A percentile compares a stretch with the other conserved stretches of the same genome.
phyloP scores from a whole-genome alignment of 2,329 filamentous ascomycete genomes.

The Penicillium occitanis region DNA sequence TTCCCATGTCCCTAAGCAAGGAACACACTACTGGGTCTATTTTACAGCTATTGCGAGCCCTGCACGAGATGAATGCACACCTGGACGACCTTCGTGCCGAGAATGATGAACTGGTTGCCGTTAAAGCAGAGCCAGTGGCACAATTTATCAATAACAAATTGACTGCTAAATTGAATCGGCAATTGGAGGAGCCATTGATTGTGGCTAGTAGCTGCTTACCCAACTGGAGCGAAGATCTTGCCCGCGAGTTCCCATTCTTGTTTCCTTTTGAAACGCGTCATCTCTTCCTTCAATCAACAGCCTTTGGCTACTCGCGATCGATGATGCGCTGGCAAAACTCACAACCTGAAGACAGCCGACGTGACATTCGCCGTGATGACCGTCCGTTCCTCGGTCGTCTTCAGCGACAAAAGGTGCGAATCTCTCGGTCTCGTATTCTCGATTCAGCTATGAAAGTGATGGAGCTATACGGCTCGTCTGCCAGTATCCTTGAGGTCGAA shows the following conservation, averaged over 20 bases:
- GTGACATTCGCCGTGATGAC: slow-evolving; percentile 81
- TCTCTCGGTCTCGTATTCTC: slow-evolving; percentile 88
- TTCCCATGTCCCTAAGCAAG: slow-evolving; percentile 78
- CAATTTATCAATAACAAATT: slow-evolving; percentile 99
- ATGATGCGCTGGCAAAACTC: slow-evolving; percentile 98
- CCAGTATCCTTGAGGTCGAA: slow-evolving; percentile 93
- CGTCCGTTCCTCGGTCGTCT: slow-evolving; percentile 86
- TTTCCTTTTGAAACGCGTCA: slow-evolving; percentile 98
- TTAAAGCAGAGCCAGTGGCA: slow-evolving; percentile 78
- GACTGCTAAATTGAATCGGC: slow-evolving; percentile 94
- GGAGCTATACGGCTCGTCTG: slow-evolving; percentile 96
- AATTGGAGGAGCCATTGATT: slow-evolving; percentile 93
- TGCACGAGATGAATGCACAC: slow-evolving; percentile 91
- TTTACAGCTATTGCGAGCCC: slow-evolving; percentile 78
- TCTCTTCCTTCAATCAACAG: slow-evolving; percentile 94
- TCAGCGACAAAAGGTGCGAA: slow-evolving; percentile 96
- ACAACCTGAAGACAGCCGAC: slow-evolving; percentile 76
- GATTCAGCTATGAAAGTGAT: slow-evolving; percentile 98
- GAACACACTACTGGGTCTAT: slow-evolving; percentile 85
- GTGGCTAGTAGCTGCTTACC: slow-evolving; percentile 96
- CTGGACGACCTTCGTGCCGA: slow-evolving; percentile 86
- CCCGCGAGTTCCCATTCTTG: slow-evolving; percentile 89
- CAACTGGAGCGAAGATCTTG: slow-evolving; percentile 92
- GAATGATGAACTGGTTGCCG: slow-evolving; percentile 66
- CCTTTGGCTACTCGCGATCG: slow-evolving; percentile 94